Base-by-base conservation (phyloP, 2,329 filamentous ascomycete genomes). In the Penicillium decumbens region DNA sequence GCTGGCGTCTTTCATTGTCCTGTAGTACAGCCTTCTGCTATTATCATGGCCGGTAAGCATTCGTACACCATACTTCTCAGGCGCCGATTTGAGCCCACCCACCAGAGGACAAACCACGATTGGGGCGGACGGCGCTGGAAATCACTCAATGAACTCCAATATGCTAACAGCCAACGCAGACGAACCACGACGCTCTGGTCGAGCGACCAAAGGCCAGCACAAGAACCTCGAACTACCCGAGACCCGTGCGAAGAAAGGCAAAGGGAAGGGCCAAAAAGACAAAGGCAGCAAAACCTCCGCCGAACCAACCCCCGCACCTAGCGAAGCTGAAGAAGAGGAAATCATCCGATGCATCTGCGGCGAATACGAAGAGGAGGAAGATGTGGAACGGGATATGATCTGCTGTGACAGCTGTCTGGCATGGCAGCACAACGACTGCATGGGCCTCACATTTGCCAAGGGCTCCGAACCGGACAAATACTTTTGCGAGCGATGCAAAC, bases 371-470 rank as follows among this genome's bases (percentile, higher is more conserved):
- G 87, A 90, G 58, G 87, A 91, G 52, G 88, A 92, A 59, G 88
- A 95, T 60, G 85, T 88, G 12, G 88, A 87, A 58, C 86, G 93
- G 61, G 85, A 90, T 45, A 97, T 95, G 90, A 95, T 98, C 63
- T 89, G 88, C 53, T 98, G 93, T 75, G 93, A 98, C 70, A 82
- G 81, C 41, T 98, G 93, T 71, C 83, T 83, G 42, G 92, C 87
- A 37, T 98, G 93, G 93, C 93, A 98, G 72, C 93, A 98, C 72
- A 96, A 96, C 65, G 85, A 95, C 56, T 98, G 93, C 68, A 89
- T 98, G 77, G 89, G 89, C 45, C 82, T 96, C 63, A 83, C 85
- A 41, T 89, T 88, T 60, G 82, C 85, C 28, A 87, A 80, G 49
- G 73, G 91, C 51, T 83, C 91, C 63, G 79, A 89, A 47, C 86